Conservation (phyloP, 495 filamentous ascomycete species). For the Hyaloscypha finlandica region DNA sequence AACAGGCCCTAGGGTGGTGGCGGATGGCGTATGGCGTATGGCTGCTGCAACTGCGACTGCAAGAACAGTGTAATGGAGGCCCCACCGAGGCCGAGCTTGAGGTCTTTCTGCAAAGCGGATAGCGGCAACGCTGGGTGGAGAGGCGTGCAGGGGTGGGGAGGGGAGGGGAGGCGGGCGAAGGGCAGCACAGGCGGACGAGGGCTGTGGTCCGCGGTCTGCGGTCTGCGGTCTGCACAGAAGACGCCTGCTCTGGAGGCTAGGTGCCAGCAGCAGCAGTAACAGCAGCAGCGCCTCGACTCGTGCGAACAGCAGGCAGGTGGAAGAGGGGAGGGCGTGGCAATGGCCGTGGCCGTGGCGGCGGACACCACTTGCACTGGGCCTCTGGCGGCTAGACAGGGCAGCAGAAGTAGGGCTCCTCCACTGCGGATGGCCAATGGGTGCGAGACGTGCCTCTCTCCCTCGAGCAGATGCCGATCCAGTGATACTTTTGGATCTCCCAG, state of each 20-base stretch:
- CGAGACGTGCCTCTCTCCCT: constrained; percentile 4
- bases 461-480: constrained; percentile 19
- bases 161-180: not conserved
- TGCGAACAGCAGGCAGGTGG: not conserved
- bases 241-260: not conserved
- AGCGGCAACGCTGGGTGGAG: constrained; percentile 20
- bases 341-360: not conserved
- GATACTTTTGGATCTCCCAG: constrained; percentile 17
- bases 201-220: too few species aligned
- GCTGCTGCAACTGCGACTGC: not conserved
- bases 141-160: constrained; percentile 4
- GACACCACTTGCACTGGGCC: not conserved
- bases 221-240: too few species aligned
- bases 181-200: not conserved
- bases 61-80: constrained; percentile 23
- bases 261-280: too few species aligned
- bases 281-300: not conserved
- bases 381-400: not conserved
- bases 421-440: not conserved
- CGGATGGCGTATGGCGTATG: constrained; percentile 27
- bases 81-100: not conserved
- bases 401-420: not conserved
- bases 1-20: constrained; percentile 20
- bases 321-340: not conserved
- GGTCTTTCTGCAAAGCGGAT: constrained; percentile 16